Evolutionary conservation across 306 rosid species (phyloP).

Genomic region (Erythrophleum fordii): DNA sequence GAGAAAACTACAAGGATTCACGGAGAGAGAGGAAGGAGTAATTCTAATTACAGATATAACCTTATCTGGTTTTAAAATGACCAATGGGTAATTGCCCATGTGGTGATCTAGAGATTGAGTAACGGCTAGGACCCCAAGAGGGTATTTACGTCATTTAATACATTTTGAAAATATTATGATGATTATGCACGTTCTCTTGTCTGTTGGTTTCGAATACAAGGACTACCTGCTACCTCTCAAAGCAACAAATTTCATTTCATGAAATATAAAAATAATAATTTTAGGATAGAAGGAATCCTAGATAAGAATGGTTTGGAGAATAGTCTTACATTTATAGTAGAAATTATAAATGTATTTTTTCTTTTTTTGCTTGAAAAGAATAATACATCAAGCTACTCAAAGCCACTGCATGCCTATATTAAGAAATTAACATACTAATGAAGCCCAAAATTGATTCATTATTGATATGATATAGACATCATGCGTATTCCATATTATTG

Average conservation of each 20-base stretch:
- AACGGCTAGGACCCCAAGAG: slow-evolving; percentile 84
- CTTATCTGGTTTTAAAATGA: slow-evolving; percentile 41
- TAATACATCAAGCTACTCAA: neutral
- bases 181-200: slow-evolving; percentile 51
- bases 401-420: neutral
- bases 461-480: neutral
- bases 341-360: neutral
- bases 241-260: neutral
- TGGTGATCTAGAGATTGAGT: slow-evolving; percentile 4
- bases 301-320: neutral
- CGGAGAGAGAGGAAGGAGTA: slow-evolving; percentile 25
- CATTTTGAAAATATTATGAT: slow-evolving; percentile 48
- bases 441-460: neutral
- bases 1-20: slow-evolving; percentile 35
- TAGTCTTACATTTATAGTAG: neutral
- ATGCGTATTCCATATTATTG: neutral
- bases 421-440: neutral
- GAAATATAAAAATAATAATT: neutral
- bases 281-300: neutral
- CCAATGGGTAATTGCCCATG: slow-evolving; percentile 6
- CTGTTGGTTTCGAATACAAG: slow-evolving; percentile 29
- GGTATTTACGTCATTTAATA: slow-evolving; percentile 43
- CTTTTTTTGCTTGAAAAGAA: neutral
- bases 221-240: slow-evolving; percentile 22
- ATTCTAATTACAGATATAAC: slow-evolving; percentile 47